Evolutionary conservation across 2,329 filamentous ascomycete species (phyloP), one percentile per base, ranked within the genome.

Genomic region (Botrytis deweyae): DNA sequence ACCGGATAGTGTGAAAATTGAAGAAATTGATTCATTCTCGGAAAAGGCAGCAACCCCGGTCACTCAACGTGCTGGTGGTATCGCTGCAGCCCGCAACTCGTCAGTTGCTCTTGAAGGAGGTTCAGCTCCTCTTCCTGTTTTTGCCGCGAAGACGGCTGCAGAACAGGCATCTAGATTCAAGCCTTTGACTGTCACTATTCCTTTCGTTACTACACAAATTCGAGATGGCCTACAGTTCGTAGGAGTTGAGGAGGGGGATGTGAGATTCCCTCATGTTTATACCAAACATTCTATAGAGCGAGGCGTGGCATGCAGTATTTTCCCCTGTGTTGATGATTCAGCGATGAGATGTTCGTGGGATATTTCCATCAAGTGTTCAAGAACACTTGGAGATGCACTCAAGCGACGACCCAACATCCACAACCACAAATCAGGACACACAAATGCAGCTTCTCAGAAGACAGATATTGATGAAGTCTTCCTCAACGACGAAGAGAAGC

Each of bases 211-310:
- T 49, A 89, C 89, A 69, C 89, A 89, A 78, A 91, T 95, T 69
- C 88, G 93, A 64, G 96, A 99, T 81, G 95, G 94, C 36, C 83
- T 98, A 74, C 95, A 98, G 75, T 99, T 98, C 83, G 93, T 97
- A 25, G 95, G 96, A 6, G 88, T 96, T 55, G 90, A 94, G 63
- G 90, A 91, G 73, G 89, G 91, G 69, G 95, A 98, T 81, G 86
- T 87, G 73, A 89, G 95, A 75, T 99, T 95, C 81, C 94, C 96
- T 0, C 95, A 99, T 84, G 91, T 93, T 67, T 99, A 97, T 82
- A 97, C 95, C 0, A 91, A 91, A 59, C 94, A 95, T 80, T 92
- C 91, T 3, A 85, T 92, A 61, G 91, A 93, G 75, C 90, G 94
- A 0, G 94, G 95, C 44, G 91, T 90, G 29, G 91, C 94, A 1